Evolutionary conservation across 2,329 filamentous ascomycete genomes (phyloP).

Genomic region (Bimuria novae-zelandiae): DNA sequence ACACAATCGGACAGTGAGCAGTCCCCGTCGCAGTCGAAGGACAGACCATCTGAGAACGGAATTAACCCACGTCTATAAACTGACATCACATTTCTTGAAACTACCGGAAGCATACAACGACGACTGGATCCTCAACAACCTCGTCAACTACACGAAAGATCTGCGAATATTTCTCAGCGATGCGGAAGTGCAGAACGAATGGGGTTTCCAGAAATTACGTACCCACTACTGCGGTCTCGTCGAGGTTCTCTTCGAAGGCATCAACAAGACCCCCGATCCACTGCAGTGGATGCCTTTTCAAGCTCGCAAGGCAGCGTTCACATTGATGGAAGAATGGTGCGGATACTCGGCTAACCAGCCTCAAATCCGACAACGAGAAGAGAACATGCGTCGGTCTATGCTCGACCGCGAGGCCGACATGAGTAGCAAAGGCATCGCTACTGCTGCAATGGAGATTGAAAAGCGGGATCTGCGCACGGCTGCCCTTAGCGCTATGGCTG

Average conservation of each 20-base stretch:
- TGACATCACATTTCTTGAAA: slow-evolving; percentile 87
- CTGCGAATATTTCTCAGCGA: slow-evolving; percentile 94
- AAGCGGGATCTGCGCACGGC: slow-evolving; percentile 90
- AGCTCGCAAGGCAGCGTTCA: slow-evolving; percentile 90
- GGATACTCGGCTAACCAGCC: slow-evolving; percentile 91
- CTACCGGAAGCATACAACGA: slow-evolving; percentile 79
- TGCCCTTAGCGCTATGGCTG: slow-evolving; percentile 92
- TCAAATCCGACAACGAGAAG: slow-evolving; percentile 80
- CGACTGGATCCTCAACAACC: slow-evolving; percentile 87
- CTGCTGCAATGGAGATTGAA: slow-evolving; percentile 94
- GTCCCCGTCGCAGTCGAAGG: slow-evolving; percentile 76
- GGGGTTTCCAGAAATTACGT: slow-evolving; percentile 88
- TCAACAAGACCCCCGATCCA: slow-evolving; percentile 82
- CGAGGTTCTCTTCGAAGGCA: slow-evolving; percentile 89
- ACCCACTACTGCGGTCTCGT: slow-evolving; percentile 94
- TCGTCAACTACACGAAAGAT: slow-evolving; percentile 88
- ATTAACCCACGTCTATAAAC: slow-evolving; percentile 93
- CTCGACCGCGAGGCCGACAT: slow-evolving; percentile 76
- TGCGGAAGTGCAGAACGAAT: slow-evolving; percentile 89
- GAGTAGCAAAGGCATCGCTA: slow-evolving; percentile 76
- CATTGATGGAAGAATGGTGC: slow-evolving; percentile 99
- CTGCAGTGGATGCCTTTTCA: slow-evolving; percentile 98
- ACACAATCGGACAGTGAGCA: slow-evolving; percentile 84
- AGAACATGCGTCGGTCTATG: slow-evolving; percentile 83
- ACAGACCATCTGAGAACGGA: slow-evolving; percentile 90